Evolutionary conservation across 2,329 filamentous ascomycete species (phyloP).

Genomic region (Exophiala oligosperma): DNA sequence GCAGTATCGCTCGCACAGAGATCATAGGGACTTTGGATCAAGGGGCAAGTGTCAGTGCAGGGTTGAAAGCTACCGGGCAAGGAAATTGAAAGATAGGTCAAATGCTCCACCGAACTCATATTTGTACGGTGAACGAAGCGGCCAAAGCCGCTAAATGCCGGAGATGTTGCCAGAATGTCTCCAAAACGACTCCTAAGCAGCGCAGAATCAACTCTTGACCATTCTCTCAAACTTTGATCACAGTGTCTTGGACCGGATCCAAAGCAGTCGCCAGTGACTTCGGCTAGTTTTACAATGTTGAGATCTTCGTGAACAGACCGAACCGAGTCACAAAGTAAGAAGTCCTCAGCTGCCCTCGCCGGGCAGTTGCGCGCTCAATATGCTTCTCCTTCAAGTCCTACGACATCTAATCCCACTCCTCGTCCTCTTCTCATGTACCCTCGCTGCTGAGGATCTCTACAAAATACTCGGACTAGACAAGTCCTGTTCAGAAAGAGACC

Average conservation of each 20-base stretch:
- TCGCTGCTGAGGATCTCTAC: slow-evolving; percentile 45
- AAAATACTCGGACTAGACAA: slow-evolving; percentile 79
- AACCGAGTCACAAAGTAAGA: neutral
- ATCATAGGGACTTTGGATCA: no score
- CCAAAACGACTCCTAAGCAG: neutral
- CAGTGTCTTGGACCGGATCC: neutral
- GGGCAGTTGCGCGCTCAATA: slow-evolving; percentile 9
- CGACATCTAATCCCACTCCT: slow-evolving; percentile 22
- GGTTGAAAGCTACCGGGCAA: neutral
- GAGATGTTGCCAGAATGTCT: slow-evolving; percentile 13
- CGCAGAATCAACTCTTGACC: neutral
- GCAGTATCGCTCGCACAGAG: no score
- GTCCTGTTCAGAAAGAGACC: slow-evolving; percentile 77
- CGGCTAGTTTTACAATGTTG: neutral
- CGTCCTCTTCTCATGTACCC: slow-evolving; percentile 17
- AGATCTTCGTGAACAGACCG: no score
- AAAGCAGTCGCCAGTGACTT: neutral
- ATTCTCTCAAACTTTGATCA: neutral
- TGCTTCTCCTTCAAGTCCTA: slow-evolving; percentile 24
- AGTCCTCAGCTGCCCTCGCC: neutral
- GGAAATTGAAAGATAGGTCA: neutral
- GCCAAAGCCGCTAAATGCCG: slow-evolving; percentile 18
- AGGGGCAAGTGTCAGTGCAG: neutral
- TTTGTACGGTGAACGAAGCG: slow-evolving; percentile 14
- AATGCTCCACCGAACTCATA: neutral